Evolutionary conservation across 2,329 filamentous ascomycete genomes (phyloP), one percentile per base, ranked within the genome.

Genomic region (Metarhizium brunneum): DNA sequence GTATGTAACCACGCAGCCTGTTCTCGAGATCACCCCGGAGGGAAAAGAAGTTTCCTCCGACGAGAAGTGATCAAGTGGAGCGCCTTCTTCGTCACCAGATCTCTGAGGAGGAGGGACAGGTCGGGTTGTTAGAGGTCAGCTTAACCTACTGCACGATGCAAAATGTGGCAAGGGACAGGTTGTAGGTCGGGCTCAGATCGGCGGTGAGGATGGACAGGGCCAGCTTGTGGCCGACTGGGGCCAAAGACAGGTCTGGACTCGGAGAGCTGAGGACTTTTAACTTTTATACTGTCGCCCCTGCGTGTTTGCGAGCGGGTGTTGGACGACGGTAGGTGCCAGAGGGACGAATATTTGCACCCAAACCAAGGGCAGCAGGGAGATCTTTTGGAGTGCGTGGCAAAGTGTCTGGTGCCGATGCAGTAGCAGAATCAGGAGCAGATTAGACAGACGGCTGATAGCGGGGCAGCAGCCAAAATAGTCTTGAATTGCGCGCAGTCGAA

Each of bases 141-240:
- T 48, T 32, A 47, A 47, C 25, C 54, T 42, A 50, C 48, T 25
- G 32, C 20, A n/a, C 13, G 10, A 35, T 36, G 20, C 43, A 38
- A 38, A 53, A 53, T 14, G 54, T 52, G 50, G 50, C 50, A 40
- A 56, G 30, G 42, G 32, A 52, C 42, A n/a, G 54, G 3, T 47
- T 50, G 50, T 6, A 20, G 48, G 35, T 45, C 38, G n/a, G 55
- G 49, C 35, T 45, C 29, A 50, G 49, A 54, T 52, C 52, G 30
- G 49, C 55, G 49, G 55, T 52, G 52, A 57, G 52, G 20, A 29
- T 50, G 16, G n/a, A 50, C 20, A 42, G 11, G 20, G 45, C 25
- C 25, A 54, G 53, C 35, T 43, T 35, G 51, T 35, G 38, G 47
- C n/a, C 14, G 32, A 47, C n/a, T 4, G 38, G 38, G 38, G 38